These are phyloP conservation scores for Pseudoturritis turrita DNA, from an alignment of 345 rosid species.

Conservation along the genomic window DNA sequence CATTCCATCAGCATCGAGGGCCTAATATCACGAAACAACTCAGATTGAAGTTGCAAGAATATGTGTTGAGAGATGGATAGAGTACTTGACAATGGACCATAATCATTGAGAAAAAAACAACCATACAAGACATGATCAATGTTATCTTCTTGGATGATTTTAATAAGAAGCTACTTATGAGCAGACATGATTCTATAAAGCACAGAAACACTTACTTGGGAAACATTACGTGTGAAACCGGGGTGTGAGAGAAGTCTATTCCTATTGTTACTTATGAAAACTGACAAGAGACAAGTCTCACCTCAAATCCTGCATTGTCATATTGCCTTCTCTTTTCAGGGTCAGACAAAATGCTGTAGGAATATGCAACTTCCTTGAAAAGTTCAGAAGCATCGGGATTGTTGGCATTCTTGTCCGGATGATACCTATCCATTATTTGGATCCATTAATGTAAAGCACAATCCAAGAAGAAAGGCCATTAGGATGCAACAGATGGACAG, in stretches of 20 bases:
- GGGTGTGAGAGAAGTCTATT: background rate
- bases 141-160: background rate
- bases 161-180: background rate
- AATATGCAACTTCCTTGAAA: conserved; percentile 97
- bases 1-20: conserved; percentile 78
- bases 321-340: conserved; percentile 98
- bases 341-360: conserved; percentile 93
- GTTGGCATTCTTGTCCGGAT: conserved; percentile 94
- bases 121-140: background rate
- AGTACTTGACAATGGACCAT: background rate
- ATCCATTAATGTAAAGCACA: background rate
- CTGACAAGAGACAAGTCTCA: conserved; percentile 21
- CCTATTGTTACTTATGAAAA: background rate
- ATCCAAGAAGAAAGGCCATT: background rate
- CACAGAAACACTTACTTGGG: background rate
- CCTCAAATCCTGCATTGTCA: conserved; percentile 97
- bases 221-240: background rate
- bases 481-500: background rate
- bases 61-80: background rate
- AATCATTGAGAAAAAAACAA: background rate
- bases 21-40: conserved; percentile 40
- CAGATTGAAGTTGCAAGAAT: background rate
- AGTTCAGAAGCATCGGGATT: conserved; percentile 96
- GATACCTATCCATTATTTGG: conserved; percentile 52
- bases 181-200: background rate